Evolutionary conservation across 2,329 filamentous ascomycete species (phyloP), one percentile per base, ranked within the genome.

Genomic region (Plectosphaerella sp.): DNA sequence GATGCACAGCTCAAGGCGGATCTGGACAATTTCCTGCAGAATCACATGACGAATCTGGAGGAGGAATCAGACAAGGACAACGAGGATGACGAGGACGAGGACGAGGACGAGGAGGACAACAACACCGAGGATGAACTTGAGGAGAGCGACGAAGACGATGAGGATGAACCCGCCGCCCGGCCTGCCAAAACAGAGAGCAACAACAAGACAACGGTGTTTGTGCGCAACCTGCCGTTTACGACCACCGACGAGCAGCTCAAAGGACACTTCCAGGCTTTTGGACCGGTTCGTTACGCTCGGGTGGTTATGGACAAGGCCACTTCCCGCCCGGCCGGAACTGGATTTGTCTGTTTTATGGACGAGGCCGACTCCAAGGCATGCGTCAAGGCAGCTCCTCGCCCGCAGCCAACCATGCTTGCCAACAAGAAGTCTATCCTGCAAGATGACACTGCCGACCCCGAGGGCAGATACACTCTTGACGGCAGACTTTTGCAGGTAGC

Each of bases 151-250:
- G 71, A 72, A 1, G 65, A 48, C 25, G 42, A 54, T 39, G 41
- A 56, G 11, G 54, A 66, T 63, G 69, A 45, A 61, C 65, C 71
- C 41, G 65, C 68, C 46, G 53, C 62, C 65, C 55, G 63, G 70
- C 41, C 41, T 8, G 41, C 41, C 47, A 61, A 66, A 24, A 79
- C 75, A 15, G 83, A 88, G 66, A 22, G 22, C 28, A 33, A 33
- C 28, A 89, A 90, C 61, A 83, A 83, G 2, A 83, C 83, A 36
- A 97, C 92, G 0, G 71, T 97, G 14, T 99, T 99, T 72, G 81
- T 99, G 61, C 90, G 94, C 59, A 99, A 99, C 65, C 75, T 99
- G 12, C 93, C 95, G 1, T 99, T 96, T 69, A 91, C 88, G 2
- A 86, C 85, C 43, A 88, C 88, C 16, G 92, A 99, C 61, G 87